Evolutionary conservation across 805 yeast genomes (phyloP), one percentile per base, ranked within the genome.

Genomic region (Starmerella gropengiesseri): DNA sequence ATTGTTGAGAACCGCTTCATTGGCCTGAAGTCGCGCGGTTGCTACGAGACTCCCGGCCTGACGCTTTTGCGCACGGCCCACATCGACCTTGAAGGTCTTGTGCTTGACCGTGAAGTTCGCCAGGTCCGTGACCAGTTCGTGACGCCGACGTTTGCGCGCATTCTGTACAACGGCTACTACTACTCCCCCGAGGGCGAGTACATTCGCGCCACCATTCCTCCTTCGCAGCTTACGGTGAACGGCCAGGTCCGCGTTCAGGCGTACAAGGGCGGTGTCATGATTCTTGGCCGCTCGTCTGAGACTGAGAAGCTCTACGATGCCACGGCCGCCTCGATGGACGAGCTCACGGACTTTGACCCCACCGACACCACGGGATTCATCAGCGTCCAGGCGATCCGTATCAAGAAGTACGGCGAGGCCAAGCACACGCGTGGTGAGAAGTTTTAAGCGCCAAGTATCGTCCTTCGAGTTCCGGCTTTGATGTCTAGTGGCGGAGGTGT

Each of bases 31-130:
- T 87, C 97, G 51, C 85, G 98, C 74, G 98, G 98, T 47, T 91
- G 98, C 73, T 91, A 91, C 71, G 98, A 91, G 70, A 94, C 97
- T 51, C 98, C 98, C 55, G 98, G 97, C 65, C 77, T 91, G 59
- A 89, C 98, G 49, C 64, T 91, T 49, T 78, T 91, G 67, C 85
- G 98, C 76, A 66, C 76, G 44, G 83, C 97, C 37, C 98, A 91
- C 67, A 77, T 91, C 63, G 98, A 91, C 65, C 71, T 91, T 57
- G 98, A 91, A 71, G 98, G 98, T 58, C 78, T 91, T 58, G 89
- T 94, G 31, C 70, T 91, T 59, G 98, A 91, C 69, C 81, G 96
- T 67, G 98, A 91, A 69, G 97, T 91, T 52, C 81, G 98, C 66
- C 86, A 91, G 48, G 71, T 91, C 64, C 85, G 98, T 74, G 98